Evolutionary conservation across 306 rosid species (phyloP).

Genomic region (Malus sylvestris): DNA sequence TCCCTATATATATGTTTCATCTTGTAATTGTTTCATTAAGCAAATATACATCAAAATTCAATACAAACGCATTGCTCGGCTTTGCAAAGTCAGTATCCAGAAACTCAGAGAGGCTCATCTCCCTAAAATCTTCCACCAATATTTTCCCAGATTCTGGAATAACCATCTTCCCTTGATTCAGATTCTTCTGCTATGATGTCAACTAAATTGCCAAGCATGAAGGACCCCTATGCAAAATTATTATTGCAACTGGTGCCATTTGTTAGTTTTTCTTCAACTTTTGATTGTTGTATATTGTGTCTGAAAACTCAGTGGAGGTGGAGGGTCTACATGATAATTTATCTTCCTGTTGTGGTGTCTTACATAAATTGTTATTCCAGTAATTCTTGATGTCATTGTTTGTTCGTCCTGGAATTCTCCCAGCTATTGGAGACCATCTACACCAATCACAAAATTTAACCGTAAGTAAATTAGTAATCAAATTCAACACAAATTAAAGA

Average conservation of each 20-base stretch:
- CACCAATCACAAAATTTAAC: not conserved
- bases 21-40: no score
- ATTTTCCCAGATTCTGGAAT: not conserved
- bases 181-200: not conserved
- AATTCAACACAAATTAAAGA: not conserved
- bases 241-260: not conserved
- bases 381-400: slow-evolving; percentile 39
- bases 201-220: not conserved
- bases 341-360: not conserved
- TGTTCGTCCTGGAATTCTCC: slow-evolving; percentile 41
- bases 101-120: slow-evolving; percentile 8
- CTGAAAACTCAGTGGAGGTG: not conserved
- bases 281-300: not conserved
- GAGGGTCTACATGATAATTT: not conserved
- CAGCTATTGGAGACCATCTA: slow-evolving; percentile 41
- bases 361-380: slow-evolving; percentile 21
- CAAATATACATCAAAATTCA: no score
- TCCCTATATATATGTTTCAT: no score
- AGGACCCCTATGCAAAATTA: not conserved
- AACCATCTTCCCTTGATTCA: not conserved
- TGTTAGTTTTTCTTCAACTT: not conserved
- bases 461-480: not conserved
- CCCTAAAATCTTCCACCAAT: slow-evolving; percentile 1
- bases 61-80: no score
- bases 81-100: not conserved